These are phyloP conservation scores for Umbilicus rupestris DNA, from an alignment of 164 flowering plant species.

Conservation along the genomic window DNA sequence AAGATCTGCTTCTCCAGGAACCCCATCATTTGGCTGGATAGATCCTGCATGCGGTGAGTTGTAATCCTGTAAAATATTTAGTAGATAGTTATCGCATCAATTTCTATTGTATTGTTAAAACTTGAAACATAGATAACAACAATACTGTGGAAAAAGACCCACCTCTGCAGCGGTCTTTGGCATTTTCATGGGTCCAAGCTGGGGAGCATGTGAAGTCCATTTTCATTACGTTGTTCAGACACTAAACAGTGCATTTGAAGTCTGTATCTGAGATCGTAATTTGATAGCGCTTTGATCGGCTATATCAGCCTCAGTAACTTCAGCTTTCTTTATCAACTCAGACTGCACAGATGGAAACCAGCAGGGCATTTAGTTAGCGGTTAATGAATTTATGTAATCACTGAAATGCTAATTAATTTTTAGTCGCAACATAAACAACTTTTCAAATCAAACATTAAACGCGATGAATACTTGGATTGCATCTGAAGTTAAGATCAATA, in stretches of 20 bases:
- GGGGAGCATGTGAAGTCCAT: constrained; percentile 55
- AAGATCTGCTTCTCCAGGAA: constrained; percentile 46
- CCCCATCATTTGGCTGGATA: constrained; percentile 63
- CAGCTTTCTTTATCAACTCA: constrained; percentile 79
- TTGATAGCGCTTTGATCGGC: constrained; percentile 98
- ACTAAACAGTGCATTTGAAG: constrained; percentile 82
- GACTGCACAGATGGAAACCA: constrained; percentile 35
- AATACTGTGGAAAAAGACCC: constrained; percentile 13
- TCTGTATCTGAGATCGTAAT: constrained; percentile 78
- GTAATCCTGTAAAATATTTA: constrained; percentile 38
- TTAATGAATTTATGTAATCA: background rate
- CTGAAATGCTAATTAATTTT: background rate
- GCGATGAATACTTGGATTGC: background rate
- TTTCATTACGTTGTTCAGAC: constrained; percentile 58
- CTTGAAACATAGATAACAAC: background rate
- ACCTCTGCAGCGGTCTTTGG: constrained; percentile 41
- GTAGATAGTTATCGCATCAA: background rate
- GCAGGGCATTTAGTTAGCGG: background rate
- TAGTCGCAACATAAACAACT: too few relatives aligned
- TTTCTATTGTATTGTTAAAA: background rate
- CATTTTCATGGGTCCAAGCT: constrained; percentile 63
- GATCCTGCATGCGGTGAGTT: constrained; percentile 30
- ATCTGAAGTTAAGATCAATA: background rate
- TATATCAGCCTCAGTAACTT: constrained; percentile 82
- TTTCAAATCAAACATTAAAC: background rate